Base-by-base conservation (phyloP, 441 rosid genomes). In the Mallotus japonicus region DNA sequence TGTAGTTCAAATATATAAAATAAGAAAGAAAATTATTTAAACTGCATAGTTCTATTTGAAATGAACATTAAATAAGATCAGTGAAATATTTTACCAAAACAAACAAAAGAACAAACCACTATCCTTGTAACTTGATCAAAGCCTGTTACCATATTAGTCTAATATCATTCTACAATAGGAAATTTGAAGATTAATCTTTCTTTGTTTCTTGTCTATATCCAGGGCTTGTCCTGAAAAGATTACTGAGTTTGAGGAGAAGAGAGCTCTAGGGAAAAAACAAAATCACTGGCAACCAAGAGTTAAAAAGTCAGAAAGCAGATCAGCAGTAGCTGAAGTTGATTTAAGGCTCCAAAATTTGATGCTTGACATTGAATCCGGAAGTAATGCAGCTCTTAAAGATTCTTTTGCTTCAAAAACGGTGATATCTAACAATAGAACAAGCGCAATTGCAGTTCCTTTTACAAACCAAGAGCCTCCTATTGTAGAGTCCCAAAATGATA, bases 201-300 rank as follows among this genome's bases (percentile, higher is more conserved):
- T 61, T 61, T 60, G 57, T 57, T 68, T 67, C 60, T 13, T 58
- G 22, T 68, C 47, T 63, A 13, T 67, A 66, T 73, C 50, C 68
- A 92, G 96, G 77, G 97, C 97, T 53, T 95, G 97, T 83, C 93
- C 99, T 19, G 96, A 92, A 82, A 92, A 79, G 84, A 89, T 89
- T 47, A 70, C 53, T 6, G 95, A 91, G 84, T 90, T 87, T 69
- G 89, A 85, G 76, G 87, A 86, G 84, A 85, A 74, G 76, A 82
- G 64, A 82, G 92, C 84, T 71, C 73, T 65, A 42, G 79, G 68
- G 79, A 89, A 87, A 85, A 87, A 83, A 76, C 81, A 79, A 79
- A 87, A 81, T 65, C 74, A 73, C n/a, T 61, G 69, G 7, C 84
- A 86, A 74, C 66, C 79, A 56, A 83, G 78, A 77, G 65, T 76